Evolutionary conservation across 768 basidiomycete species (phyloP).

Genomic region (Fibroporia radiculosa): DNA sequence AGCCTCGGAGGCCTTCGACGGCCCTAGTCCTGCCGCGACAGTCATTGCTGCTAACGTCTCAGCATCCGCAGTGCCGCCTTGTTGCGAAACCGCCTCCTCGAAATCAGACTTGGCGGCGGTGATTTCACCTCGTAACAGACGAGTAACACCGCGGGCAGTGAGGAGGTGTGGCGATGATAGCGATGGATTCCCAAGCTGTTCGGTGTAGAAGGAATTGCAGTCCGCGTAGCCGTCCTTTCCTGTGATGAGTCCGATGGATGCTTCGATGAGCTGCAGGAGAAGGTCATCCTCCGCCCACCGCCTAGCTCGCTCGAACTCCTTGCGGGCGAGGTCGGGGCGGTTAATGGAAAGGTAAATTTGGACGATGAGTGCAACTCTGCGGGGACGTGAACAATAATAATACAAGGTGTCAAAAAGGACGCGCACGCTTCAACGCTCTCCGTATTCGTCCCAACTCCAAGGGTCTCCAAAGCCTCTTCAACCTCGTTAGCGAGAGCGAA

Average conservation of each 20-base stretch:
- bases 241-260: slow-evolving; percentile 67
- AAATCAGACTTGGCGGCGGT: slow-evolving; percentile 73
- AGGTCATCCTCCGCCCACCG: slow-evolving; percentile 86
- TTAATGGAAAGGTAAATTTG: slow-evolving; percentile 90
- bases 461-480: slow-evolving; percentile 88
- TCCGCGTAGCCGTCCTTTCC: slow-evolving; percentile 61
- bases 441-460: slow-evolving; percentile 57
- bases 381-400: background rate
- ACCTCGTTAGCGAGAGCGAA: slow-evolving; percentile 79
- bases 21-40: slow-evolving; percentile 54
- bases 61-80: slow-evolving; percentile 39
- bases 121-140: slow-evolving; percentile 70
- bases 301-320: slow-evolving; percentile 77
- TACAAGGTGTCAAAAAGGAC: background rate
- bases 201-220: slow-evolving; percentile 62
- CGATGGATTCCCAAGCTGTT: slow-evolving; percentile 77
- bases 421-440: slow-evolving; percentile 86
- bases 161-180: slow-evolving; percentile 66
- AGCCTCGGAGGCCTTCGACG: slow-evolving; percentile 48
- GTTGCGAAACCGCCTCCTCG: slow-evolving; percentile 62
- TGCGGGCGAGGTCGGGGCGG: slow-evolving; percentile 80
- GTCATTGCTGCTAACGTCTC: slow-evolving; percentile 64
- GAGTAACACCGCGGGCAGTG: slow-evolving; percentile 71
- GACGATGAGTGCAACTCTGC: slow-evolving; percentile 71
- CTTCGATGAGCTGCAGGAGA: slow-evolving; percentile 84